phyloP scores from a whole-genome alignment of 1,284 basidiomycete genomes.

The Boletus sp. region DNA sequence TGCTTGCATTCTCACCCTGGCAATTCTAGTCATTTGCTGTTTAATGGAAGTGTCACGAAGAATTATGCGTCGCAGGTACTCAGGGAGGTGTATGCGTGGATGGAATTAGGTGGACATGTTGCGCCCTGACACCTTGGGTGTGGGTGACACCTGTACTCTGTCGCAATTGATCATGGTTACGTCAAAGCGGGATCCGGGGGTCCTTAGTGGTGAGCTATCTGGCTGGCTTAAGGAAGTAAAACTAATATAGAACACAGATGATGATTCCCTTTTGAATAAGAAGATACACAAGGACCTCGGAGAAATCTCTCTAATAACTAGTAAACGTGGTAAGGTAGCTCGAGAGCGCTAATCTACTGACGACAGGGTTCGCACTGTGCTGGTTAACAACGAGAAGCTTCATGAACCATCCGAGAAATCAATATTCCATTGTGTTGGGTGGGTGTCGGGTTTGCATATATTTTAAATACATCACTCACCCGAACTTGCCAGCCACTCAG shows the following conservation, averaged over 20 bases:
- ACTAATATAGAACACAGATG: slow-evolving; percentile 12
- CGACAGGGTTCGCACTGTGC: background rate
- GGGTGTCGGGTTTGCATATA: background rate
- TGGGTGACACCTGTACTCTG: background rate
- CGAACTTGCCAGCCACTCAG: slow-evolving; percentile 8
- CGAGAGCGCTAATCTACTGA: rapidly evolving
- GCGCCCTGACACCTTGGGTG: background rate
- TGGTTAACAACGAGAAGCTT: background rate
- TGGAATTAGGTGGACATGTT: rapidly evolving
- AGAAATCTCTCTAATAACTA: slow-evolving; percentile 9
- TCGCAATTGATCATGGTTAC: background rate
- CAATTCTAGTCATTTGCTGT: slow-evolving; percentile 14
- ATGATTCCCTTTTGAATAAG: slow-evolving; percentile 19
- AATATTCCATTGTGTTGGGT: slow-evolving; percentile 14
- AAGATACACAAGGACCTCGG: slow-evolving; percentile 9
- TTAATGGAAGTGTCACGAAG: slow-evolving; percentile 9
- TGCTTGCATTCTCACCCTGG: background rate
- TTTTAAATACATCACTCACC: background rate
- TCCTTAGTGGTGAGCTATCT: slow-evolving; percentile 12
- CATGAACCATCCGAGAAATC: slow-evolving; percentile 19
- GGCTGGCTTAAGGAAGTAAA: background rate
- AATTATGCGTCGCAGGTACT: background rate
- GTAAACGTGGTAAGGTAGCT: slow-evolving; percentile 1
- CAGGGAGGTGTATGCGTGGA: background rate
- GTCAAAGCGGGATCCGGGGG: background rate